Conservation (phyloP, 2,329 filamentous ascomycete genomes). For the Xylariaceae sp. region DNA sequence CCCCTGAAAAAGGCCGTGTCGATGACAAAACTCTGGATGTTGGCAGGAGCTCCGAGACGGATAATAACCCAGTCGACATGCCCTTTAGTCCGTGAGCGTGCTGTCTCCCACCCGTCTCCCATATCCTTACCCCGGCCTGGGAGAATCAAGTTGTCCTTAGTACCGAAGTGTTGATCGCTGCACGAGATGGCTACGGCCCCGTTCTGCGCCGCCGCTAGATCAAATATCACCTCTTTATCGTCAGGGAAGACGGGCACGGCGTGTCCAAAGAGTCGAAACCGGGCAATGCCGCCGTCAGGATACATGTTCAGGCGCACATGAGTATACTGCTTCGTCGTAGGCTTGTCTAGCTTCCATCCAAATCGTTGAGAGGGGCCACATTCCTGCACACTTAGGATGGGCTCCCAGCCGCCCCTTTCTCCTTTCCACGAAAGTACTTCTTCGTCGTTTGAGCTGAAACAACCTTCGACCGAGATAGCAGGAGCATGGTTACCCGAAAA, state of each 20-base stretch:
- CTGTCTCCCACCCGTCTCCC: constrained; percentile 86
- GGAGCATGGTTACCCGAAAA: constrained; percentile 82
- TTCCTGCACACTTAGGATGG: constrained; percentile 63
- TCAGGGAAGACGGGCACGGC: constrained; percentile 72
- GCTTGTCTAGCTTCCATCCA: constrained; percentile 61
- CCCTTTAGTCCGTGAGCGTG: constrained; percentile 63
- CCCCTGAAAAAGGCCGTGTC: constrained; percentile 82
- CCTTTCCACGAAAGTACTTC: constrained; percentile 62
- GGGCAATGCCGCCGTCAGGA: constrained; percentile 76
- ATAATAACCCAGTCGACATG: constrained; percentile 82
- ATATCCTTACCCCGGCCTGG: constrained; percentile 77
- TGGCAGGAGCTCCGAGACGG: constrained; percentile 62
- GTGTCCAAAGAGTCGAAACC: constrained; percentile 72
- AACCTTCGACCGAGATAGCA: constrained; percentile 71
- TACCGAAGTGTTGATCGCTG: constrained; percentile 81
- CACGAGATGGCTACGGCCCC: constrained; percentile 71
- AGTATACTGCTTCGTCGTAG: constrained; percentile 65
- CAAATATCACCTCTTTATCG: constrained; percentile 61
- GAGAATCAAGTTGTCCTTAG: constrained; percentile 74
- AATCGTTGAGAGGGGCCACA: constrained; percentile 72
- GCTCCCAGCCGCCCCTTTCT: constrained; percentile 61
- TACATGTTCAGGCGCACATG: constrained; percentile 82
- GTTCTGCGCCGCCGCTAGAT: constrained; percentile 74
- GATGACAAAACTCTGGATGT: constrained; percentile 63
- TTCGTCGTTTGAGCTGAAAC: constrained; percentile 61